Conservation (phyloP, 1,284 basidiomycete species). For the Pseudozyma thailandica region DNA sequence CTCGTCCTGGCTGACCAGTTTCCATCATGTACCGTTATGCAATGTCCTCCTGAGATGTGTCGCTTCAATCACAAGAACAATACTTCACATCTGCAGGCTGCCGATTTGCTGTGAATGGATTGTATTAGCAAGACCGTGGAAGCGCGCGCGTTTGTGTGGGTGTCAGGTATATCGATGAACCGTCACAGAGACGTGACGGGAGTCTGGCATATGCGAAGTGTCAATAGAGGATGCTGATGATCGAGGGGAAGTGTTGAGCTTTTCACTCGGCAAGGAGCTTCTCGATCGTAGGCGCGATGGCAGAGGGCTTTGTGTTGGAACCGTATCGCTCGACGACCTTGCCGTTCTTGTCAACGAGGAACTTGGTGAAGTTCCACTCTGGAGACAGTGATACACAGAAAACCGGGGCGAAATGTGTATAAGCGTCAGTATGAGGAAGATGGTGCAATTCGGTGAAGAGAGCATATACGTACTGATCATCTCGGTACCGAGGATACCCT, state of each 20-base stretch:
- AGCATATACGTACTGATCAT: conserved; percentile 72
- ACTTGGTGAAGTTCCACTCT: conserved; percentile 72
- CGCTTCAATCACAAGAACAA: conserved; percentile 1
- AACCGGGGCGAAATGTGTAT: background rate
- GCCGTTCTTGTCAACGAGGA: conserved; percentile 72
- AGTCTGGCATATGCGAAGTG: background rate
- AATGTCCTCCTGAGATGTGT: background rate
- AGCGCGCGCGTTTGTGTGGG: background rate
- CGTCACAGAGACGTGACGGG: background rate
- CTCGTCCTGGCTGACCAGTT: conserved; percentile 7
- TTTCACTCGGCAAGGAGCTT: conserved; percentile 69
- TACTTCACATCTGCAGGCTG: background rate
- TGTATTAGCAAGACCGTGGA: conserved; percentile 24
- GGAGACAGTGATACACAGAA: background rate
- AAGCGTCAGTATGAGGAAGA: background rate
- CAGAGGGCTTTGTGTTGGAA: conserved; percentile 78
- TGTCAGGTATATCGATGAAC: conserved; percentile 15
- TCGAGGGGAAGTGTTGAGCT: background rate
- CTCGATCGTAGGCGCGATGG: conserved; percentile 76
- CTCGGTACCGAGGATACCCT: conserved; percentile 78
- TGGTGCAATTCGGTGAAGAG: background rate
- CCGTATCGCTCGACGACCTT: conserved; percentile 82
- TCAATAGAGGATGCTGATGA: too few relatives aligned
- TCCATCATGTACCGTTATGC: background rate
- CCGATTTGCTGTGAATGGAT: background rate